These are phyloP conservation scores for Trypanosoma avium DNA, from an alignment of 208 protist genomes.

Conservation along the genomic window DNA sequence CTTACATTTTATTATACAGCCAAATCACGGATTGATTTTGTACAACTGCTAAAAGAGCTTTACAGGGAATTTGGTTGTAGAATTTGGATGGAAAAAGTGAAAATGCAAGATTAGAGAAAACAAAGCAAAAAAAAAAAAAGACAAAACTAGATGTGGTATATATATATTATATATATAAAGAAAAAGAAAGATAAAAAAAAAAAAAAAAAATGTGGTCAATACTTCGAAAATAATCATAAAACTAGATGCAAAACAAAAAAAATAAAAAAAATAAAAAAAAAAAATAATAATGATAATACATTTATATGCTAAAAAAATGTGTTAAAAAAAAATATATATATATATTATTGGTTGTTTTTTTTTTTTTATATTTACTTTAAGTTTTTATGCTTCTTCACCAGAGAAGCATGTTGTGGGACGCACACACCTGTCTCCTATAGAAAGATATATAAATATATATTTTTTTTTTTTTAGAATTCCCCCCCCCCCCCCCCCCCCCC, in stretches of 20 bases:
- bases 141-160: background rate
- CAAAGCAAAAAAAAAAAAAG: constrained; percentile 6
- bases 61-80: constrained; percentile 88
- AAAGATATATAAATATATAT: background rate
- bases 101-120: constrained; percentile 24
- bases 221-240: constrained; percentile 9
- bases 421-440: constrained; percentile 10
- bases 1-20: constrained; percentile 91
- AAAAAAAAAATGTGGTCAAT: constrained; percentile 15
- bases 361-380: constrained; percentile 3
- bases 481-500: no score
- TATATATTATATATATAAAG: background rate
- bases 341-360: constrained; percentile 21
- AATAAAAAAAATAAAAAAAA: constrained; percentile 22
- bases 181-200: background rate
- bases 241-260: constrained; percentile 22
- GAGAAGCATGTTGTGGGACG: constrained; percentile 3
- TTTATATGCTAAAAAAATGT: background rate
- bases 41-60: constrained; percentile 77
- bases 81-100: constrained; percentile 92
- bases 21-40: constrained; percentile 74
- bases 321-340: constrained; percentile 4
- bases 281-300: constrained; percentile 11
- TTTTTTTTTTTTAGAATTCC: background rate
- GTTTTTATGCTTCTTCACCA: constrained; percentile 3